Base-by-base conservation (phyloP, 257 asterid genomes). In the Jasminum sambac region DNA sequence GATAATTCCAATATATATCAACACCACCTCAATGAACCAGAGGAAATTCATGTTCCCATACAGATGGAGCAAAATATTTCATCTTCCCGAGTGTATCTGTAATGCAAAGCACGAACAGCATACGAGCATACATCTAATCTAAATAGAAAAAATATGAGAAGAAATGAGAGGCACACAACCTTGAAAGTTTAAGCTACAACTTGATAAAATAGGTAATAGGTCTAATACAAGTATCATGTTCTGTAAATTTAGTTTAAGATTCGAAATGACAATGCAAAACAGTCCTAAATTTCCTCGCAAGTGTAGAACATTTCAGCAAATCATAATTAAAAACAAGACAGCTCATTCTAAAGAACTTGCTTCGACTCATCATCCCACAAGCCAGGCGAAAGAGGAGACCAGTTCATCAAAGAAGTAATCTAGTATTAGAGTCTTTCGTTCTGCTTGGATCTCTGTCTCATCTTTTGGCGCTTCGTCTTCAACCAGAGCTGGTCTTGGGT, bases 401-500 rank as follows among this genome's bases (percentile, higher is more conserved):
- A 6, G 4, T 21, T 34, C 50, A 24, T 19, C 34, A 30, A 23
- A 19, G 46, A 71, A 44, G 48, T 14, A 14, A 61, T 26, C 69
- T 3, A 21, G 14, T 24, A 17, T 12, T 48, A 44, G 19, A 5
- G 34, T 44, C 67, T 8, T 17, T 14, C 36, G 5, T 36, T 63
- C 63, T 77, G 82, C 82, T 84, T 84, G 42, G 89, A 84, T 70
- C 89, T 73, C 73, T 82, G 89, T 19, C 85, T 80, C 87, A 84
- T 84, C 89, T 79, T 84, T 84, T 85, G 66, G 69, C 86, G 86
- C 83, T 84, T 84, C 76, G 86, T 84, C 85, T 84, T 84, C 83
- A 84, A 66, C 71, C 89, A n/a, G n/a, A n/a, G n/a, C n/a, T n/a
- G n/a, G n/a, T n/a, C n/a, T n/a, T n/a, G n/a, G n/a, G n/a, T n/a